Base-by-base conservation (phyloP, 805 yeast genomes). In the Jamesozyma piceae region DNA sequence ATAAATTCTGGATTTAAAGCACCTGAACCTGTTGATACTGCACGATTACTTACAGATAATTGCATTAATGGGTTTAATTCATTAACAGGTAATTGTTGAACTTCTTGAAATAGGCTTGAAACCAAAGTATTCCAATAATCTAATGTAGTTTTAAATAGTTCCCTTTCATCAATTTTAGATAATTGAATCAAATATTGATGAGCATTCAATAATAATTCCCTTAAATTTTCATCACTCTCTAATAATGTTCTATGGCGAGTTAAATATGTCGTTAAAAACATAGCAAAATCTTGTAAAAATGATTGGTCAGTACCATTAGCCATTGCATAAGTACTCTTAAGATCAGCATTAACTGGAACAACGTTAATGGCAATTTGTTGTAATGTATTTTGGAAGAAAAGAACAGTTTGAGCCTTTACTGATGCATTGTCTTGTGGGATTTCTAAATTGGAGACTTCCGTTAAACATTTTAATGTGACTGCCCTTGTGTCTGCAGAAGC, bases 71-170 rank as follows among this genome's bases (percentile, higher is more conserved):
- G 95, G 34, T 81, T 74, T 52, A 83, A 63, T 53, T 84, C 90
- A 47, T 69, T 73, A 19, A 77, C 64, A 21, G 95, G 95, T 38
- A 88, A 65, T 44, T 74, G 74, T 66, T 87, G 95, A 45, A 90
- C 86, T 59, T 92, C 98, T 46, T 77, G 77, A 61, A 80, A 89
- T 49, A 92, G 72, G 31, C 80, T 82, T 37, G 76, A 72, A n/a
- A 92, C 97, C 44, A 92, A 76, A 46, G 77, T 77, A 36, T 82
- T 69, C 98, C 98, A 92, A 66, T 89, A 92, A 62, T 92, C 99
- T 50, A 92, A 74, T 56, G 95, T 86, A 36, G 94, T 89, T 63
- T 92, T 92, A 70, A 92, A 92, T 50, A 92, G 72, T 66, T 92
- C 99, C 55, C 98, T 76, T 66, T 92, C 99, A 49, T 90, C 95